These are phyloP conservation scores for Circinella minor DNA, from an alignment of 371 early-diverging fungal species.

Conservation along the genomic window DNA sequence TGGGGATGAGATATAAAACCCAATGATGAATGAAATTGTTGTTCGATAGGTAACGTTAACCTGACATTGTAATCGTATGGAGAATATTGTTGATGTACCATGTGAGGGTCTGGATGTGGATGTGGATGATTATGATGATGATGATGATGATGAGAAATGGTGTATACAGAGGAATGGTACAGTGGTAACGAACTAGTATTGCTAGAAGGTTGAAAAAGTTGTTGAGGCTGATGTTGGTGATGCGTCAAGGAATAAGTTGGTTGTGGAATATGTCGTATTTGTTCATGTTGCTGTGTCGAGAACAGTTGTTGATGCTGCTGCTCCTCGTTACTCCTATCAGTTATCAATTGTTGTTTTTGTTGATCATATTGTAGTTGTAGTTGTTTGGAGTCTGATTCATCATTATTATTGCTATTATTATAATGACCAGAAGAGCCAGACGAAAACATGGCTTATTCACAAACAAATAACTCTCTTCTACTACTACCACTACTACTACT, in stretches of 20 bases:
- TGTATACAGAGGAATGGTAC: neutral
- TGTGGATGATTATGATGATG: too few relatives aligned
- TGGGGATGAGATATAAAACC: neutral
- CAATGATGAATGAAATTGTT: neutral
- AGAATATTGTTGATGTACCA: neutral
- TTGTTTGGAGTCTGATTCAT: constrained; percentile 1
- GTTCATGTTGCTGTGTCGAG: neutral
- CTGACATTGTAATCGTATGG: neutral
- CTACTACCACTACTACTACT: too few relatives aligned
- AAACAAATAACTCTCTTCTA: too few relatives aligned
- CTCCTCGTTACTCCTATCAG: neutral
- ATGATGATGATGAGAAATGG: neutral
- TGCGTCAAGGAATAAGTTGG: neutral
- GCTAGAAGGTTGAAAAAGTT: constrained; percentile 3
- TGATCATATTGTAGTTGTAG: constrained; percentile 1
- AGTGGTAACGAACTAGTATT: neutral
- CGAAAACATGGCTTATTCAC: constrained; percentile 6
- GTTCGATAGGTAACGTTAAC: neutral
- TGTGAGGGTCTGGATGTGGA: neutral
- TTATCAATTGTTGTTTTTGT: constrained; percentile 6
- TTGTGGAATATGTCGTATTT: neutral
- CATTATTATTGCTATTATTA: neutral
- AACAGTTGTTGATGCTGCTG: constrained; percentile 3
- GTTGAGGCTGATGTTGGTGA: constrained; percentile 4
- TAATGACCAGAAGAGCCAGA: neutral